These are phyloP conservation scores for Rhynchospora tenuis DNA, from an alignment of 176 grass and related monocot species.

Conservation along the genomic window DNA sequence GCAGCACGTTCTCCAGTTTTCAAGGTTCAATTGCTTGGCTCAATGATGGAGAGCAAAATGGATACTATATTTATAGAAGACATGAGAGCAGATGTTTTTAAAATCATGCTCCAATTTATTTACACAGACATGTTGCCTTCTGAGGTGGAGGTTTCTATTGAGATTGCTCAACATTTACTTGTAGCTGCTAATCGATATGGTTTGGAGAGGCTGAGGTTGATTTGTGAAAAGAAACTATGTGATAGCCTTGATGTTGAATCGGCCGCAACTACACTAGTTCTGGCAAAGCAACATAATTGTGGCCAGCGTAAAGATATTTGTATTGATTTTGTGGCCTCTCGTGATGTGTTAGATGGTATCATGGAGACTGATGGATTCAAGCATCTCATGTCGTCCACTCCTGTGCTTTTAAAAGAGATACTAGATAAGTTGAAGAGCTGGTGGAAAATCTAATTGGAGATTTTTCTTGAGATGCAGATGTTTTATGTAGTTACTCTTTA, in stretches of 20 bases:
- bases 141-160: neutral
- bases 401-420: neutral
- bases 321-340: neutral
- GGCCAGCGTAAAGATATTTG: neutral
- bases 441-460: neutral
- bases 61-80: constrained; percentile 18
- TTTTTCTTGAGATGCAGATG: too few relatives aligned
- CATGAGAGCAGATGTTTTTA: constrained; percentile 24
- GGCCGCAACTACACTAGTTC: neutral
- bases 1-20: constrained; percentile 38
- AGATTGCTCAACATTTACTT: constrained; percentile 19
- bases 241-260: neutral
- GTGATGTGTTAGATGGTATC: neutral
- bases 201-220: neutral
- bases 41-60: constrained; percentile 10
- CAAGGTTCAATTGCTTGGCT: constrained; percentile 34
- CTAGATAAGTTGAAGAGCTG: neutral
- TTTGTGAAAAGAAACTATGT: constrained; percentile 13
- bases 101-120: constrained; percentile 48
- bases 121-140: constrained; percentile 39
- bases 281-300: neutral
- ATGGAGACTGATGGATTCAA: neutral
- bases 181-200: neutral
- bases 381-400: neutral
- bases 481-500: too few relatives aligned